A percentile compares a stretch with the other conserved stretches of the same genome.
Evolutionary conservation across 2,329 filamentous ascomycete species (phyloP).

Genomic region (Xylaria sp.): DNA sequence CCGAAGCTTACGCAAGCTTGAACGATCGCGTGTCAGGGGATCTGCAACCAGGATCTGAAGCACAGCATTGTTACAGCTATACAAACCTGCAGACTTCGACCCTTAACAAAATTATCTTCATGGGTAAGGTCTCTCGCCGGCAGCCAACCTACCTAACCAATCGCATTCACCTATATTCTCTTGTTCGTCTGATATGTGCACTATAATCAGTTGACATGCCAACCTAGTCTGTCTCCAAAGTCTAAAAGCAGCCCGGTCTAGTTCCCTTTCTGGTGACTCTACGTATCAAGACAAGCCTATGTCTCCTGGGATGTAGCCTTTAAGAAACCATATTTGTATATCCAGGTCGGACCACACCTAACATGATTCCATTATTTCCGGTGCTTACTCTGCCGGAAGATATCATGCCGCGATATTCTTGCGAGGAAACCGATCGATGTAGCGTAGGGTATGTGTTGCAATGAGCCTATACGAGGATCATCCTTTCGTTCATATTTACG

Average conservation of each 20-base stretch:
- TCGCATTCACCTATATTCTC: constrained; percentile 3
- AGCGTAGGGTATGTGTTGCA: background rate
- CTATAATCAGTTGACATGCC: background rate
- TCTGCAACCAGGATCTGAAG: constrained; percentile 35
- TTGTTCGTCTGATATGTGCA: constrained; percentile 20
- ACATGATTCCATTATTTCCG: background rate
- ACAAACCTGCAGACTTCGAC: background rate
- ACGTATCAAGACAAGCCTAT: constrained; percentile 6
- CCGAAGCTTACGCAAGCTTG: constrained; percentile 14
- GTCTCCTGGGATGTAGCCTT: background rate
- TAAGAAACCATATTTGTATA: background rate
- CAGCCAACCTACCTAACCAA: constrained; percentile 1
- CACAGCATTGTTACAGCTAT: constrained; percentile 26
- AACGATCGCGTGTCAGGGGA: constrained; percentile 27
- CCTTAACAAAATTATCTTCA: constrained; percentile 1
- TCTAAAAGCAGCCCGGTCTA: background rate
- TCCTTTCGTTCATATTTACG: background rate
- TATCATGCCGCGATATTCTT: background rate
- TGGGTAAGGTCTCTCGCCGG: constrained; percentile 7
- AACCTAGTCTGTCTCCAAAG: background rate
- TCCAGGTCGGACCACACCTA: constrained; percentile 1
- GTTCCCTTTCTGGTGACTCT: constrained; percentile 5
- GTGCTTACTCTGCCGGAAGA: constrained; percentile 1
- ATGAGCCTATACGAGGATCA: background rate
- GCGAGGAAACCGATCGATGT: background rate